A percentile compares a stretch with the other conserved stretches of the same genome.
phyloP scores from a whole-genome alignment of 2,329 filamentous ascomycete genomes.

The Fusarium sp. region DNA sequence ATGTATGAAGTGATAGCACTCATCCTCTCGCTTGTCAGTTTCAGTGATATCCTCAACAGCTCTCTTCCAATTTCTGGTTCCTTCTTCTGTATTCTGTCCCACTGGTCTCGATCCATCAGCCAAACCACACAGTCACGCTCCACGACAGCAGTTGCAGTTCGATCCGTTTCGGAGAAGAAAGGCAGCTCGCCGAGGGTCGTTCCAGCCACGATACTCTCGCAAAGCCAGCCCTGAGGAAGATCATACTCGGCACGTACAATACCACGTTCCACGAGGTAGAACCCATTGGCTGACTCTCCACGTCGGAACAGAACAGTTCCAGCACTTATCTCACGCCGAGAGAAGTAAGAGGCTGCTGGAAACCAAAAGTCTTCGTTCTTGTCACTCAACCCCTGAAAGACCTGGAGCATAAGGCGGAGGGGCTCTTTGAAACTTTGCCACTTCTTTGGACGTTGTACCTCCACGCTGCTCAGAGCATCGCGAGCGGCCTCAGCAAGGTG shows the following conservation, averaged over 20 bases:
- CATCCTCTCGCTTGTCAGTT: conserved; percentile 95
- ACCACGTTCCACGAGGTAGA: conserved; percentile 90
- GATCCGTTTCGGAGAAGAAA: conserved; percentile 90
- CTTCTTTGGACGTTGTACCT: conserved; percentile 67
- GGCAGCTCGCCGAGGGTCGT: conserved; percentile 96
- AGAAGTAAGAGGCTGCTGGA: conserved; percentile 78
- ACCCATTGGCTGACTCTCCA: conserved; percentile 80
- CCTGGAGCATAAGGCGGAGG: conserved; percentile 88
- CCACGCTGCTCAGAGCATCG: conserved; percentile 74
- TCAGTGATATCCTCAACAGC: conserved; percentile 85
- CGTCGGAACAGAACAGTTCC: conserved; percentile 81
- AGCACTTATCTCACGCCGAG: conserved; percentile 70
- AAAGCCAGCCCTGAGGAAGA: conserved; percentile 86
- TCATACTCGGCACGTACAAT: conserved; percentile 92
- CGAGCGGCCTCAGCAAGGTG: conserved; percentile 83
- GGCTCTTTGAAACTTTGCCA: conserved; percentile 93
- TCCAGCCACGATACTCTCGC: conserved; percentile 91
- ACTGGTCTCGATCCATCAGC: conserved; percentile 77
- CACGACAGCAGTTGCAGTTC: conserved; percentile 86
- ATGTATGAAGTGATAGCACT: conserved; percentile 68
- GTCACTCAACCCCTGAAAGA: conserved; percentile 88
- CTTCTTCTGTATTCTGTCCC: conserved; percentile 75
- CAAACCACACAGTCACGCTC: conserved; percentile 86
- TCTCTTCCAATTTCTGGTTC: conserved; percentile 84
- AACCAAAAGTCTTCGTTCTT: conserved; percentile 98